A percentile compares a stretch with the other conserved stretches of the same genome.
Conservation (phyloP, 1,139 yeast genomes). For the Magnusiomyces sp. region DNA sequence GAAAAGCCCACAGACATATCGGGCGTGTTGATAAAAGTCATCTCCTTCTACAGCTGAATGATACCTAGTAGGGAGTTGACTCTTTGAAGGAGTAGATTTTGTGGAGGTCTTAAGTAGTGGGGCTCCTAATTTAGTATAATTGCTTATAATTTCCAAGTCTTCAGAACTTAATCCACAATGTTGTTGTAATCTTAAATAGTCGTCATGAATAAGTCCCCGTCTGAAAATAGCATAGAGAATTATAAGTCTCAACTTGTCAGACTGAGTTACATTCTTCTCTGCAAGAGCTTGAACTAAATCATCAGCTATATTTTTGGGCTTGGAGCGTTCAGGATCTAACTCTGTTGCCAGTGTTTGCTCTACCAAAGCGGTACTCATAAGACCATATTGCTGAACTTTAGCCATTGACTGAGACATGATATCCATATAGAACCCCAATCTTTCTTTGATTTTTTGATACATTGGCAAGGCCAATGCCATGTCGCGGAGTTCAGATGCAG, state of each 20-base stretch:
- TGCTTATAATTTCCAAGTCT: slow-evolving; percentile 57
- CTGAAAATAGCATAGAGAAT: slow-evolving; percentile 71
- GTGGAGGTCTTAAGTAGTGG: slow-evolving; percentile 47
- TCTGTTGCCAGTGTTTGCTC: slow-evolving; percentile 73
- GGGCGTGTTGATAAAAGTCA: slow-evolving; percentile 63
- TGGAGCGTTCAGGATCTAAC: slow-evolving; percentile 54
- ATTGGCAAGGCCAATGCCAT: slow-evolving; percentile 38
- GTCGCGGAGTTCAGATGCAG: slow-evolving; percentile 33
- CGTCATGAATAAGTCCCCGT: slow-evolving; percentile 74
- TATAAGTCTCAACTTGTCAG: slow-evolving; percentile 71
- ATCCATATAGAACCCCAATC: slow-evolving; percentile 33
- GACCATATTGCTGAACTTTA: slow-evolving; percentile 26
- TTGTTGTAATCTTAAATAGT: slow-evolving; percentile 58
- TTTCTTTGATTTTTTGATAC: slow-evolving; percentile 32
- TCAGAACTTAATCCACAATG: slow-evolving; percentile 58
- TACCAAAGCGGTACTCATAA: slow-evolving; percentile 29
- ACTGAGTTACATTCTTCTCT: slow-evolving; percentile 39
- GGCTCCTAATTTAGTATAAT: slow-evolving; percentile 60
- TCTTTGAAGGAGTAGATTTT: slow-evolving; percentile 23
- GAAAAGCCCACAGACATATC: slow-evolving; percentile 67
- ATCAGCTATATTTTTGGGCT: slow-evolving; percentile 56
- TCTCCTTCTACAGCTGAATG: slow-evolving; percentile 56
- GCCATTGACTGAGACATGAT: slow-evolving; percentile 37
- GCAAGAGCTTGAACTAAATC: slow-evolving; percentile 54
- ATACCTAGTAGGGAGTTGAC: slow-evolving; percentile 24